Percentiles rank a stretch among this genome's conserved stretches.
These are phyloP conservation scores for Fraxinus sp. DNA, from an alignment of 305 asterid genomes.

Conservation along the genomic window DNA sequence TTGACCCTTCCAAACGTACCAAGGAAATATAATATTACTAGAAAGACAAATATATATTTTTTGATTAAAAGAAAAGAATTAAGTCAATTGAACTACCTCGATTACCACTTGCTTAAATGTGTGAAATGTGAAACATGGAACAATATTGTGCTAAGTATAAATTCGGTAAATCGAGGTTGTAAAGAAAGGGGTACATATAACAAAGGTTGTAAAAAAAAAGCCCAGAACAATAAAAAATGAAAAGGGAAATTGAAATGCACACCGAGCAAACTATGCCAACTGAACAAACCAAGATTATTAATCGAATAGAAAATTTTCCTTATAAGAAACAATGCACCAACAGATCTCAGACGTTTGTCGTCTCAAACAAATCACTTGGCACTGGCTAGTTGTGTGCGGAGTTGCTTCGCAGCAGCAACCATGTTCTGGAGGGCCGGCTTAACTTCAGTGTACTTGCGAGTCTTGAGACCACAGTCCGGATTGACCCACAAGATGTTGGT, in stretches of 20 bases:
- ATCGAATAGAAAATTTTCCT: background rate
- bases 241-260: background rate
- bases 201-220: too few species aligned
- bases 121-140: too few species aligned
- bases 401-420: conserved; percentile 48
- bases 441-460: conserved; percentile 46
- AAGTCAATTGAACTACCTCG: too few species aligned
- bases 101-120: too few species aligned
- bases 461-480: conserved; percentile 54
- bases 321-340: background rate
- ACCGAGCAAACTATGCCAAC: background rate
- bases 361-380: conserved; percentile 15
- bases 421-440: conserved; percentile 43
- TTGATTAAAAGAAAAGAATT: too few species aligned
- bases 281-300: background rate
- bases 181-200: too few species aligned
- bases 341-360: background rate
- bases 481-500: conserved; percentile 46
- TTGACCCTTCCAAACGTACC: too few species aligned
- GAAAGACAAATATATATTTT: too few species aligned
- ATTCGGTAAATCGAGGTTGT: too few species aligned
- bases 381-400: conserved; percentile 36
- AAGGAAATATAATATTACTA: too few species aligned
- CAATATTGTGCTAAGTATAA: too few species aligned
- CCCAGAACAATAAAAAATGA: background rate